Percentiles rank a stretch among this genome's conserved stretches.
Evolutionary conservation across 2,329 filamentous ascomycete species (phyloP).

Genomic region (Ilyonectria sp.): DNA sequence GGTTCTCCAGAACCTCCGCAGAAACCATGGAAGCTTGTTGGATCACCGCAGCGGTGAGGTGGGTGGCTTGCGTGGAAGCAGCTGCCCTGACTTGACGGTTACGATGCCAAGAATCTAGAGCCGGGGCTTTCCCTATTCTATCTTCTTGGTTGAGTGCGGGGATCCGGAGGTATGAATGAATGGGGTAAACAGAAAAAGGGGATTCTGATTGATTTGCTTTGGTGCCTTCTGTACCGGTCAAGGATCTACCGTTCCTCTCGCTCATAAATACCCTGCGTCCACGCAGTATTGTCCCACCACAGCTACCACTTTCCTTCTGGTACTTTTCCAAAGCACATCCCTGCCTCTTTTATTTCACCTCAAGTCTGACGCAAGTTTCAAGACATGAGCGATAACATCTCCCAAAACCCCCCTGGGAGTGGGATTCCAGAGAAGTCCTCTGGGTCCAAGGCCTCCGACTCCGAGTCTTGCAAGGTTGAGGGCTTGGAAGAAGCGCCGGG

Average conservation of each 20-base stretch:
- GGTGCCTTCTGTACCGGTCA: neutral
- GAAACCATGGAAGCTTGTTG: neutral
- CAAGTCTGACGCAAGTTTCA: neutral
- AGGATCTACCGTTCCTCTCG: neutral
- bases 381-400: neutral
- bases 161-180: neutral
- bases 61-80: neutral
- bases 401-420: neutral
- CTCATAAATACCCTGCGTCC: neutral
- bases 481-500: conserved; percentile 35
- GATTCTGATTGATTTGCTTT: neutral
- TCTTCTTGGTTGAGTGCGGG: neutral
- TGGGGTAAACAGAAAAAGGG: neutral
- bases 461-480: conserved; percentile 36
- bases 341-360: neutral
- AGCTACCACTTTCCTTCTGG: neutral
- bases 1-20: conserved; percentile 11
- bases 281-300: neutral
- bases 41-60: neutral
- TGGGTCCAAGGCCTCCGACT: conserved; percentile 38
- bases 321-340: neutral
- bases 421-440: neutral
- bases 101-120: neutral
- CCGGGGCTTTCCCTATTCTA: neutral
- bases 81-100: neutral